Evolutionary conservation across 2,329 filamentous ascomycete genomes (phyloP).

Genomic region (Madurella mycetomatis): DNA sequence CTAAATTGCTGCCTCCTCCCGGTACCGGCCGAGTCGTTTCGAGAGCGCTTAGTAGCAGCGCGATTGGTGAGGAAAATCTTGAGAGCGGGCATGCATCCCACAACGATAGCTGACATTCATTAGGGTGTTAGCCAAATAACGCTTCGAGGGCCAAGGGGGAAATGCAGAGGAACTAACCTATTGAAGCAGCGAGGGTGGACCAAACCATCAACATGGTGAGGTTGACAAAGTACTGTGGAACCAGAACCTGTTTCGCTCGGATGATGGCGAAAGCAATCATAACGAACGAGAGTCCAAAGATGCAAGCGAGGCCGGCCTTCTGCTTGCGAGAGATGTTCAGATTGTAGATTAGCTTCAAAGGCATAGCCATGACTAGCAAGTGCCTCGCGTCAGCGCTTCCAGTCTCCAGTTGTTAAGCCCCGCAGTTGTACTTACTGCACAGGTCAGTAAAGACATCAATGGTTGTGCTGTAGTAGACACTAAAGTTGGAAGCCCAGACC

Average conservation of each 20-base stretch:
- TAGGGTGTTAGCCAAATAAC: neutral
- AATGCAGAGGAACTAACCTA: constrained; percentile 21
- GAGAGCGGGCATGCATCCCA: constrained; percentile 25
- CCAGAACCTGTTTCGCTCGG: constrained; percentile 27
- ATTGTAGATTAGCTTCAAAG: constrained; percentile 29
- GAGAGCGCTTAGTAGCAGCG: neutral
- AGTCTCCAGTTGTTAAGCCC: too few species aligned
- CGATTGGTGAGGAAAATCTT: constrained; percentile 25
- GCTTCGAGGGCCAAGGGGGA: neutral
- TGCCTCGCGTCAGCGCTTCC: too few species aligned
- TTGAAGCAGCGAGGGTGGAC: constrained; percentile 25
- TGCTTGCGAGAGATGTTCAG: constrained; percentile 28
- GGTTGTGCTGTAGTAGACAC: constrained; percentile 28
- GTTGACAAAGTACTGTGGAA: constrained; percentile 25
- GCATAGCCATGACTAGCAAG: constrained; percentile 24
- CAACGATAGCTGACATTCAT: constrained; percentile 22
- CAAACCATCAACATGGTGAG: constrained; percentile 26
- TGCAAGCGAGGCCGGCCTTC: constrained; percentile 27
- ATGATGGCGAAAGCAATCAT: constrained; percentile 31
- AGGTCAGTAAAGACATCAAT: constrained; percentile 30
- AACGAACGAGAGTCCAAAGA: constrained; percentile 29
- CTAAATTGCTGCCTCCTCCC: too few species aligned
- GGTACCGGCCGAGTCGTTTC: too few species aligned
- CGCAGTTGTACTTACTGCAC: constrained; percentile 11
- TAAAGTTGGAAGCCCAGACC: constrained; percentile 26